Evolutionary conservation across 352 stramenopile genomes (phyloP), one percentile per base, ranked within the genome.

Genomic region (Phytophthora tubulina): DNA sequence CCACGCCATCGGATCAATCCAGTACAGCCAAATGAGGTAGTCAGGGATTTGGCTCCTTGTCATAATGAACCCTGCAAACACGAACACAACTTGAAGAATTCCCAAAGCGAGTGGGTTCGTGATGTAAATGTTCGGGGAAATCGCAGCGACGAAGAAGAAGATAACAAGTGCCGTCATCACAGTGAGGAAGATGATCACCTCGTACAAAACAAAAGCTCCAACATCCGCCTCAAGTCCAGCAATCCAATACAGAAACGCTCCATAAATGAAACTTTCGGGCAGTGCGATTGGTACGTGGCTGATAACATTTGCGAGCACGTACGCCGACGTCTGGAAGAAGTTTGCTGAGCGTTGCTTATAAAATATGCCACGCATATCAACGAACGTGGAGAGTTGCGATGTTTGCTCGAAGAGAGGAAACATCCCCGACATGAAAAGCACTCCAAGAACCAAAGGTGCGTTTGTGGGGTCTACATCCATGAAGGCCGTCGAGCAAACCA

Each of bases 261-360:
- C 88, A 75, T 92, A 94, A 14, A 92, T 54, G n/a, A 90, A 61
- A 13, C 76, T 80, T 70, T 95, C 88, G 9, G 81, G 60, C 3
- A 80, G 11, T 64, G 66, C 59, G 39, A 84, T 68, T 61, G 81
- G 66, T 41, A 80, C 44, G 49, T 76, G 63, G 46, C 73, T 70
- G 10, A 76, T 30, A 7, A 54, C 61, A 17, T 39, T 72, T 1
- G 72, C 79, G 41, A 93, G 46, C 15, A 92, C 76, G 60, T 93
- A 96, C 7, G 80, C 76, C 9, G 78, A 73, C 7, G 86, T 75
- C 33, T 79, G 80, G 60, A 85, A 94, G 60, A 94, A 94, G 21
- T 94, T 92, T 9, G 78, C 75, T 46, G 84, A 76, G 0, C 75
- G 70, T 51, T 96, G 88, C 55, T 92, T 94, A 75, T 94, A 93